Base-by-base conservation (phyloP, 768 basidiomycete genomes). In the Neoboletus brunneissimus region DNA sequence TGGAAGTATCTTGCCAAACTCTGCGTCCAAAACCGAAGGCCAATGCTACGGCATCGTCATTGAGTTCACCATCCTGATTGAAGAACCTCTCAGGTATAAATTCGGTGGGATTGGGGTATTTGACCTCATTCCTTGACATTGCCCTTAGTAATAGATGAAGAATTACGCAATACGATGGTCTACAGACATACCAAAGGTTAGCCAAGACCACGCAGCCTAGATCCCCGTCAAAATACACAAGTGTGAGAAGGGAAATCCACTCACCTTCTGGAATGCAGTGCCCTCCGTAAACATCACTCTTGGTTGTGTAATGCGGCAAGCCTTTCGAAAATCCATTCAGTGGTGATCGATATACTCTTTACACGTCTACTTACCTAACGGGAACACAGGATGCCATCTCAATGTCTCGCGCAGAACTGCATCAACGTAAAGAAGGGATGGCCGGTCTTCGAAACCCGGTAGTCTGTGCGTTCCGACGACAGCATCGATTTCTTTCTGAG, bases 361-460 rank as follows among this genome's bases (percentile, higher is more conserved):
- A 6, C 32, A 25, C 16, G 29, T 46, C 32, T 43, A 50, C 64
- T 54, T 48, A 61, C 69, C 71, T 52, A 71, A 52, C 5, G 69
- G 69, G 56, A 73, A 67, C 10, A 71, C 71, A 6, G 69, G 69
- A 43, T 73, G 67, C 69, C 69, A 71, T 47, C 69, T 69, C 46
- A 72, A 35, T 18, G 68, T 72, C 63, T 74, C 74, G 35, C 73
- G 73, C 49, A 75, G 40, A 51, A 74, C 51, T 20, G 73, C 73
- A 3, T 68, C 64, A 1, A 73, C 48, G 42, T 72, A 74, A 29
- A 70, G 72, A 43, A 76, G 53, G 4, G 61, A 62, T 7, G 59
- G 5, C 32, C 64, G 54, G 54, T 75, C 74, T 20, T 54, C 62
- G 25, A 69, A 67, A 25, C 60, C 38, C 1, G 73, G 68, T 5